phyloP scores from a whole-genome alignment of 2,329 filamentous ascomycete genomes.

The Ceratocystis cacaofunesta region DNA sequence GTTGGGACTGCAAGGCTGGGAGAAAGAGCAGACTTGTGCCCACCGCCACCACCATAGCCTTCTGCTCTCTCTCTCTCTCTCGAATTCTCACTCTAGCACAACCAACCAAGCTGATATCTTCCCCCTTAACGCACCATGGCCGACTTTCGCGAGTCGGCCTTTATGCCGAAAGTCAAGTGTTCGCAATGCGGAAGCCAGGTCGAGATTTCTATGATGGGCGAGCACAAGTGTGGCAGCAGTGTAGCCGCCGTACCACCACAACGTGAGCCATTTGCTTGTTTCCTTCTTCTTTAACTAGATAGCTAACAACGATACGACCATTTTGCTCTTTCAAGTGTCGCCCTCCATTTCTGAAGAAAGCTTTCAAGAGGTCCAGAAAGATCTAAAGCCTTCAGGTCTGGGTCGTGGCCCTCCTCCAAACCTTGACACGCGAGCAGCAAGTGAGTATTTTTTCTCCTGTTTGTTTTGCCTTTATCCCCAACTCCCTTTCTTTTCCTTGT shows the following conservation, averaged over 20 bases:
- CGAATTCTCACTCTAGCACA: not conserved
- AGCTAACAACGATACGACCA: not conserved
- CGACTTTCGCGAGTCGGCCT: constrained; percentile 45
- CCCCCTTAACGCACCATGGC: constrained; percentile 12
- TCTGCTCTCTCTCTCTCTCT: not conserved
- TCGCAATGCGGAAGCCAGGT: constrained; percentile 65
- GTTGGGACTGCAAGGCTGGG: not conserved
- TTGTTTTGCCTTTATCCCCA: not conserved
- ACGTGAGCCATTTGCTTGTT: constrained; percentile 22
- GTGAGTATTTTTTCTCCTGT: constrained; percentile 26
- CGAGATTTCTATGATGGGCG: constrained; percentile 72
- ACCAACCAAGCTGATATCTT: not conserved
- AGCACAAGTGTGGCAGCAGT: constrained; percentile 49
- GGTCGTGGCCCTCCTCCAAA: constrained; percentile 26
- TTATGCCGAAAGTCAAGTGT: constrained; percentile 77
- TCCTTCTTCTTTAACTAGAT: not conserved
- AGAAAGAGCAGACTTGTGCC: not conserved
- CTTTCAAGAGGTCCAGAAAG: constrained; percentile 2
- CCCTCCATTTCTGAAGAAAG: constrained; percentile 12
- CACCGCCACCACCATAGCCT: not conserved
- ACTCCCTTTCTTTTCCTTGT: not conserved
- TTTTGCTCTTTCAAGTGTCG: not conserved
- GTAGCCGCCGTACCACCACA: constrained; percentile 11
- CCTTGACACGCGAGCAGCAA: constrained; percentile 39
- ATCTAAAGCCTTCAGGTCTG: constrained; percentile 2